Base-by-base conservation (phyloP, 805 yeast genomes). In the Lachancea sp. region DNA sequence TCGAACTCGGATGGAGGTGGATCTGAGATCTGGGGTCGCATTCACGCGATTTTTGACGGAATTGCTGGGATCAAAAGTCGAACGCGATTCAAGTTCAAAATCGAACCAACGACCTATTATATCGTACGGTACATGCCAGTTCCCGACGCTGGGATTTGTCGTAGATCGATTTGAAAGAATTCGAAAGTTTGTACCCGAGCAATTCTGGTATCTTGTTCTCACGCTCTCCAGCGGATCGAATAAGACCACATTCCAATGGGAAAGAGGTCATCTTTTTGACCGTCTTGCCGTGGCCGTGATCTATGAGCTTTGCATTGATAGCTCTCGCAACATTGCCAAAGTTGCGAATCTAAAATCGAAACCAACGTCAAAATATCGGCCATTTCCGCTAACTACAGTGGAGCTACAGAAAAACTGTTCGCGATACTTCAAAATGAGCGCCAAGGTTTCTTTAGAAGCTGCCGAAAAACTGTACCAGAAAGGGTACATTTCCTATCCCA, bases 131-230 rank as follows among this genome's bases (percentile, higher is more conserved):
- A 67, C 85, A 2, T 93, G 99, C 60, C 99, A 93, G 60, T 93
- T 93, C 56, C 99, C 99, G 2, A 91, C 99, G 0, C 69, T 93
- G 42, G 98, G 99, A 2, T 93, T 93, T 65, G 90, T 93, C 0
- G 98, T 93, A 10, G 99, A 93, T 57, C 70, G 99, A 47, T 89
- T 81, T 60, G 79, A 81, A 46, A 71, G 96, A 46, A 84, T 85
- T 29, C 75, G 78, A 55, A 69, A 71, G 49, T 93, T 91, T 63
- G 67, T 72, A 5, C 75, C 87, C 0, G 98, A 93, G 60, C 73
- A 73, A 7, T 90, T 87, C 59, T 93, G 97, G 97, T 71, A 65
- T 51, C 66, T 93, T 3, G 74, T 74, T 16, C 60, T 89, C 1
- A 71, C 72, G 2, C 66, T 79, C 2, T 67, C 68, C 38, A 77